Conservation (phyloP, 2,329 filamentous ascomycete genomes). For the Trichoderma koningiopsis region DNA sequence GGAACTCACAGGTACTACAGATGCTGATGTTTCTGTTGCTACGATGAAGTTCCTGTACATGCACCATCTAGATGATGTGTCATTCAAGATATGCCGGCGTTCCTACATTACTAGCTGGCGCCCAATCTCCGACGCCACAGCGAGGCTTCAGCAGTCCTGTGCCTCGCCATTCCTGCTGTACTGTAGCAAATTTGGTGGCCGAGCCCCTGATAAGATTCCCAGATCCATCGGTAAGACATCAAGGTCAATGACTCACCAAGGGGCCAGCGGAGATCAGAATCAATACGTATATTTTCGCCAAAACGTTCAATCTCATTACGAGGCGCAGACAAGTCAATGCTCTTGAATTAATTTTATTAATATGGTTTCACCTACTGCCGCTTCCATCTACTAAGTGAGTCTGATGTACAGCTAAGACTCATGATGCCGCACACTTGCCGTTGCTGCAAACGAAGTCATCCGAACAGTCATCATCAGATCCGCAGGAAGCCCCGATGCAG, state of each 20-base stretch:
- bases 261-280: background rate
- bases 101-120: background rate
- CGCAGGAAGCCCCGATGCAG: conserved; percentile 4
- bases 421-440: background rate
- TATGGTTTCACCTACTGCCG: background rate
- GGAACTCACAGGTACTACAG: background rate
- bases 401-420: background rate
- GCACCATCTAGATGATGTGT: background rate
- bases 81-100: background rate
- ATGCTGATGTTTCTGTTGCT: background rate
- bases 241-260: background rate
- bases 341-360: background rate
- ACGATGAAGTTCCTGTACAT: background rate
- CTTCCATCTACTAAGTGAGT: background rate
- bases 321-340: background rate
- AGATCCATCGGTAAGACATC: too few species aligned
- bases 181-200: background rate
- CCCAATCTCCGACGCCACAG: background rate
- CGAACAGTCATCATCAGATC: conserved; percentile 13
- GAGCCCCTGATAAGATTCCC: too few species aligned
- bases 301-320: background rate
- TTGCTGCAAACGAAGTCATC: background rate
- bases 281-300: background rate
- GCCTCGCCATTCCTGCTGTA: background rate
- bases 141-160: background rate